Percentiles rank a stretch among this genome's conserved stretches.
phyloP scores from a whole-genome alignment of 257 asterid species.

The Oldenlandia corymbosa region DNA sequence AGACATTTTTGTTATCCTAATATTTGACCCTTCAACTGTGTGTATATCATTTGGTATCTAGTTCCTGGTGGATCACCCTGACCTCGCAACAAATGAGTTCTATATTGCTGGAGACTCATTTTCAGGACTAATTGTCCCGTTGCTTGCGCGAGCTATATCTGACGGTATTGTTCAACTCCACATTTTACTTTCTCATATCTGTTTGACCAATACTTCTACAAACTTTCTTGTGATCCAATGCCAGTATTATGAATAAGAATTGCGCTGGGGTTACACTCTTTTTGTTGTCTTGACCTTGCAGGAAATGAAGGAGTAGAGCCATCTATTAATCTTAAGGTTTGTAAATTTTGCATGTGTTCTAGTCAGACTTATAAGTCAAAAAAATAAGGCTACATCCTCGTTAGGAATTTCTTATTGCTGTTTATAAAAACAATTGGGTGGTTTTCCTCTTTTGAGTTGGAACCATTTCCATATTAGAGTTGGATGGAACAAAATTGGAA shows the following conservation, averaged over 20 bases:
- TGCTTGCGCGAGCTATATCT: slow-evolving; percentile 16
- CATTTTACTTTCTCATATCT: not conserved
- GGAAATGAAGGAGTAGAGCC: slow-evolving; percentile 20
- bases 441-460: not conserved
- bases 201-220: not conserved
- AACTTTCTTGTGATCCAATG: too few relatives aligned
- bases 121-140: slow-evolving; percentile 19
- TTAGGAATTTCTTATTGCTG: not conserved
- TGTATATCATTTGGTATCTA: slow-evolving; percentile 6
- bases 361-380: too few relatives aligned
- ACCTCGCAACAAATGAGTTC: slow-evolving; percentile 14
- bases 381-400: too few relatives aligned
- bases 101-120: slow-evolving; percentile 23
- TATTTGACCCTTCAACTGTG: not conserved
- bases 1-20: not conserved
- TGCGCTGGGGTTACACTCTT: not conserved
- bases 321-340: slow-evolving; percentile 20
- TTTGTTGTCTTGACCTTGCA: slow-evolving; percentile 15
- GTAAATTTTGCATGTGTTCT: not conserved
- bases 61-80: slow-evolving; percentile 23
- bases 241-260: not conserved
- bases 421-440: not conserved
- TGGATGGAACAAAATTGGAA: not conserved
- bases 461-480: not conserved
- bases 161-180: slow-evolving; percentile 7